These are phyloP conservation scores for Ascochyta rabiei DNA, from an alignment of 2,329 filamentous ascomycete species.

Conservation along the genomic window DNA sequence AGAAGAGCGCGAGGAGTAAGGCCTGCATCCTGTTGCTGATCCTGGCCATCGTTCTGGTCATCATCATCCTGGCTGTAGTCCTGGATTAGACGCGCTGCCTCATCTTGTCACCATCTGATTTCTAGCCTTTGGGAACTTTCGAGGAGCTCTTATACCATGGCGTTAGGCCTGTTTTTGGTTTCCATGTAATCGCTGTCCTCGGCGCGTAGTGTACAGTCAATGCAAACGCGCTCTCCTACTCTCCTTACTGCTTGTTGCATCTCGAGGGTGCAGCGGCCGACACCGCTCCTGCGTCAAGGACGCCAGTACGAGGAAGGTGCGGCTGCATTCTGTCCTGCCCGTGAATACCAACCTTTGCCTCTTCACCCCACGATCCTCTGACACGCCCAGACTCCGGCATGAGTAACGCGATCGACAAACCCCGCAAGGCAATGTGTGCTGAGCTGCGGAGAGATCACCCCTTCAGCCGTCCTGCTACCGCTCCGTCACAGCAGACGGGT, in stretches of 20 bases:
- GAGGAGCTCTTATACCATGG: slow-evolving; percentile 27
- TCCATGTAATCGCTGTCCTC: not conserved
- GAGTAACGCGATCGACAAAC: not conserved
- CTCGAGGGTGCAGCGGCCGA: not conserved
- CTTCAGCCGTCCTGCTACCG: slow-evolving; percentile 4
- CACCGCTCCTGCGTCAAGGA: not conserved
- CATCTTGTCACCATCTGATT: slow-evolving; percentile 9
- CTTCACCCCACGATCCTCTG: not conserved
- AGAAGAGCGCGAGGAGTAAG: slow-evolving; percentile 94
- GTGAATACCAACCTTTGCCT: not conserved
- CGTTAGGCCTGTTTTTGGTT: slow-evolving; percentile 5
- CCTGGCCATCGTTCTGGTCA: slow-evolving; percentile 83
- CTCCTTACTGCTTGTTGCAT: not conserved
- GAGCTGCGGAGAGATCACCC: slow-evolving; percentile 1
- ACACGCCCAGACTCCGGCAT: not conserved
- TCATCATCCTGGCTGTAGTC: slow-evolving; percentile 86
- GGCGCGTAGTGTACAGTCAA: not conserved
- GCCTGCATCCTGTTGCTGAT: slow-evolving; percentile 91
- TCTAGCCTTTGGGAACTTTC: slow-evolving; percentile 10
- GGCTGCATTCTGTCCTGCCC: not conserved
- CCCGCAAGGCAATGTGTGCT: slow-evolving; percentile 3
- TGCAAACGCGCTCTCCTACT: slow-evolving; percentile 1
- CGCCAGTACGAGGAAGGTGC: slow-evolving; percentile 3
- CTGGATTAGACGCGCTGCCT: slow-evolving; percentile 62
- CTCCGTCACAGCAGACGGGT: not conserved